Evolutionary conservation across 192 early-diverging fungal species (phyloP), one percentile per base, ranked within the genome.

Genomic region (Rhizophagus prolifer): DNA sequence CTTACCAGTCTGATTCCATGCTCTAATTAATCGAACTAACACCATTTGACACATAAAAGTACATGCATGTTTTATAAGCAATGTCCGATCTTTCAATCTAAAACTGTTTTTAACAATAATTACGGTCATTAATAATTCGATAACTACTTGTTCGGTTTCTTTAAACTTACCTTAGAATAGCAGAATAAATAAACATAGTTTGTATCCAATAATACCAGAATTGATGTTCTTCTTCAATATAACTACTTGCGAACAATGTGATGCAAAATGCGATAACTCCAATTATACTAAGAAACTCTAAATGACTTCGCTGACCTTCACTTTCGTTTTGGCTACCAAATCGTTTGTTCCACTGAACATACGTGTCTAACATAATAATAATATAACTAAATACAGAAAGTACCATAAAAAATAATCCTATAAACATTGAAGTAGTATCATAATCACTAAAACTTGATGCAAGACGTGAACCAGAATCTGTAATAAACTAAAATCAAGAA

Each of bases 211-310:
- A 54, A 54, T 54, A 54, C 50, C 50, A 54, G 89, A 54, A 54
- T 54, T 54, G 50, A 54, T 54, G 50, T 6, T 54, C 50, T 21
- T 54, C 50, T 54, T 54, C 50, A 54, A 54, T 54, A 54, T 54
- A 54, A 54, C 50, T 54, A 54, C 79, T 87, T 10, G 50, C 50
- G 19, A 54, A 54, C 5, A 54, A 54, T 21, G 50, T 54, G 50
- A 54, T 21, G 16, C 50, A 54, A 54, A 93, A 77, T 90, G 90
- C 92, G 91, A 94, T 72, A 88, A 90, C 63, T 88, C 84, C 84
- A 9, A 77, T 44, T 54, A 85, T 61, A 44, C 87, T 79, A 36
- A 83, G 54, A 0, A 73, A 68, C 2, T 54, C 50, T 54, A 72
- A 76, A 38, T 82, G 44, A 28, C 12, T 34, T 38, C 77, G 66